These are phyloP conservation scores for Hapsidospora chrysogenum DNA, from an alignment of 495 filamentous ascomycete species.

Conservation along the genomic window DNA sequence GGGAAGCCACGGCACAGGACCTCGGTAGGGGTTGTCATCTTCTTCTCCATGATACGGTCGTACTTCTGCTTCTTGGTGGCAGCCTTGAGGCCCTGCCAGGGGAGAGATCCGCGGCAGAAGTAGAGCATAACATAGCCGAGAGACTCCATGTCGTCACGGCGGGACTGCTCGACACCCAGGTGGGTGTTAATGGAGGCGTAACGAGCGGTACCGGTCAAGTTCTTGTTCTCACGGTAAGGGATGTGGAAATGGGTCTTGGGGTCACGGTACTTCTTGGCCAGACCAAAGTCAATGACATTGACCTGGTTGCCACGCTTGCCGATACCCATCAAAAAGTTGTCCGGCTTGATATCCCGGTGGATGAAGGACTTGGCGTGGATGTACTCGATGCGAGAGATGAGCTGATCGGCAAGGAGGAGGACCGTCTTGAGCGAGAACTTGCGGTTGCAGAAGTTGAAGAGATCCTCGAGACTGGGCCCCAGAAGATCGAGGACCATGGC, in stretches of 20 bases:
- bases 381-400: constrained; percentile 99
- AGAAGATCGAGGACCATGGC: constrained; percentile 99
- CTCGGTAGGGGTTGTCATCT: constrained; percentile 99
- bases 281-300: constrained; percentile 98
- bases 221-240: constrained; percentile 99
- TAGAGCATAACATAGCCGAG: constrained; percentile 99
- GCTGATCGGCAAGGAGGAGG: constrained; percentile 88
- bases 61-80: constrained; percentile 99
- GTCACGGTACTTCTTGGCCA: constrained; percentile 99
- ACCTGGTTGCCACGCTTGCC: constrained; percentile 99
- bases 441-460: constrained; percentile 99
- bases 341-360: constrained; percentile 99
- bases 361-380: constrained; percentile 99
- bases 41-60: constrained; percentile 99
- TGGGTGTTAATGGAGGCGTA: constrained; percentile 99
- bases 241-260: constrained; percentile 99
- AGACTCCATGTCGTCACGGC: constrained; percentile 99
- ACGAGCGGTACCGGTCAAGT: constrained; percentile 95
- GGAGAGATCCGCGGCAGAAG: constrained; percentile 97
- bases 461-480: constrained; percentile 90
- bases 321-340: constrained; percentile 99
- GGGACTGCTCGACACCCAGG: constrained; percentile 96
- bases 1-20: constrained; percentile 98
- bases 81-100: constrained; percentile 99
- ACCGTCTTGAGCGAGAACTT: constrained; percentile 99